Percentiles rank a stretch among this genome's conserved stretches.
Evolutionary conservation across 257 asterid species (phyloP).

Genomic region (Cinchona pubescens): DNA sequence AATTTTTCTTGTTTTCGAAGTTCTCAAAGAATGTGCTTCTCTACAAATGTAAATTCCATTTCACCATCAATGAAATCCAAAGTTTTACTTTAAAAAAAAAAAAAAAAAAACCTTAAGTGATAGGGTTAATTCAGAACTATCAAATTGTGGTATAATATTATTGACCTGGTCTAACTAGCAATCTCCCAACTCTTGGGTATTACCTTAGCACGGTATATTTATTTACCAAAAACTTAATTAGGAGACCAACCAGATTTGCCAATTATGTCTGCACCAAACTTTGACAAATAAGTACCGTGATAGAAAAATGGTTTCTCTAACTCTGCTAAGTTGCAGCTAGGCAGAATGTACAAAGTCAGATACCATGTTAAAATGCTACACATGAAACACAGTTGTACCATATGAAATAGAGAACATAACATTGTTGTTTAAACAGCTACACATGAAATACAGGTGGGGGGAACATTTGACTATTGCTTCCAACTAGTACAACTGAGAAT

Average conservation of each 20-base stretch:
- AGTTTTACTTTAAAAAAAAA: no score
- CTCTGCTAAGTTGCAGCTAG: neutral
- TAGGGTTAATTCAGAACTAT: no score
- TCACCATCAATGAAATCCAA: no score
- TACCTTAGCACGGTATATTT: neutral
- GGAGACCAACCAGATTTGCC: neutral
- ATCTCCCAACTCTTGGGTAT: no score
- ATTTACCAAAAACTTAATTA: neutral
- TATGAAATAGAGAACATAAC: neutral
- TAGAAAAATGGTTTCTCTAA: no score
- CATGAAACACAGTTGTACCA: neutral
- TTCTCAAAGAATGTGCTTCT: no score
- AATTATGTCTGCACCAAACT: slow-evolving; percentile 4
- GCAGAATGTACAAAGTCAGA: neutral
- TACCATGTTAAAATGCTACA: neutral
- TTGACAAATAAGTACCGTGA: neutral
- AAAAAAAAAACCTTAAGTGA: no score
- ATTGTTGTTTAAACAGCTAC: neutral
- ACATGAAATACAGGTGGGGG: neutral
- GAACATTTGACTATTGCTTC: neutral
- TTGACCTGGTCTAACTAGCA: no score
- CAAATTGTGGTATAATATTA: no score
- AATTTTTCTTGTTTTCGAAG: no score
- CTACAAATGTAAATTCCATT: no score
- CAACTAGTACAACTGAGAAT: neutral